Conservation (phyloP, 2,329 filamentous ascomycete genomes). For the Aspergillus quadricinctus region DNA sequence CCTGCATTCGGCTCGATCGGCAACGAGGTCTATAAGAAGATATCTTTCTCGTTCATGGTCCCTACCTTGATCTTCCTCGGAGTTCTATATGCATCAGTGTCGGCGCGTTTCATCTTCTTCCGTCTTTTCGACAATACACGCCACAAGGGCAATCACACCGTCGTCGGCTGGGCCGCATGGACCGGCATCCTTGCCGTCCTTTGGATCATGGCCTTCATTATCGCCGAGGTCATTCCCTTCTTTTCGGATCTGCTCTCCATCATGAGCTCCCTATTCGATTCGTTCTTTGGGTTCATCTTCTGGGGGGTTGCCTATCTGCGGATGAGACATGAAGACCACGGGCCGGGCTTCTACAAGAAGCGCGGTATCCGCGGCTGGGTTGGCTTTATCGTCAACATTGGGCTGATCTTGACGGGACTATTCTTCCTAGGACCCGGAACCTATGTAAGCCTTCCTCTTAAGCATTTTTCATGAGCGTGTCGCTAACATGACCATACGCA, state of each 20-base stretch:
- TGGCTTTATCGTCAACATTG: slow-evolving; percentile 57
- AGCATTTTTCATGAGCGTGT: slow-evolving; percentile 43
- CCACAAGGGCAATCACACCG: slow-evolving; percentile 76
- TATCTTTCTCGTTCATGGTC: slow-evolving; percentile 92
- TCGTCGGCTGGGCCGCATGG: slow-evolving; percentile 78
- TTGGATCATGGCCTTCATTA: slow-evolving; percentile 88
- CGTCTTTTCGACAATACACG: slow-evolving; percentile 73
- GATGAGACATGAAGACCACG: slow-evolving; percentile 40
- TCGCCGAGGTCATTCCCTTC: slow-evolving; percentile 90
- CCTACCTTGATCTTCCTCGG: slow-evolving; percentile 90
- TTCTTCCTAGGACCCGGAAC: slow-evolving; percentile 79
- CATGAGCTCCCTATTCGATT: slow-evolving; percentile 75
- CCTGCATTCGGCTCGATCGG: slow-evolving; percentile 83
- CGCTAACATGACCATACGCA: slow-evolving; percentile 16
- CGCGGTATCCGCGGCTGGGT: slow-evolving; percentile 42
- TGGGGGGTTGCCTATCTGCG: slow-evolving; percentile 51
- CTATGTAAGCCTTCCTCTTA: slow-evolving; percentile 49
- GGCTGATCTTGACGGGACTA: slow-evolving; percentile 70
- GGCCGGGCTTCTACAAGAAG: slow-evolving; percentile 37
- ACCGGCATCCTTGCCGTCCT: slow-evolving; percentile 58
- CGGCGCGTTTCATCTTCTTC: slow-evolving; percentile 88
- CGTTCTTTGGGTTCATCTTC: slow-evolving; percentile 80
- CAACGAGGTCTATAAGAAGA: slow-evolving; percentile 72
- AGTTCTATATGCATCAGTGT: slow-evolving; percentile 85
- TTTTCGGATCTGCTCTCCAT: slow-evolving; percentile 66